A percentile compares a stretch with the other conserved stretches of the same genome.
Conservation (phyloP, 176 grass and related monocot genomes). For the Carex cristatella region DNA sequence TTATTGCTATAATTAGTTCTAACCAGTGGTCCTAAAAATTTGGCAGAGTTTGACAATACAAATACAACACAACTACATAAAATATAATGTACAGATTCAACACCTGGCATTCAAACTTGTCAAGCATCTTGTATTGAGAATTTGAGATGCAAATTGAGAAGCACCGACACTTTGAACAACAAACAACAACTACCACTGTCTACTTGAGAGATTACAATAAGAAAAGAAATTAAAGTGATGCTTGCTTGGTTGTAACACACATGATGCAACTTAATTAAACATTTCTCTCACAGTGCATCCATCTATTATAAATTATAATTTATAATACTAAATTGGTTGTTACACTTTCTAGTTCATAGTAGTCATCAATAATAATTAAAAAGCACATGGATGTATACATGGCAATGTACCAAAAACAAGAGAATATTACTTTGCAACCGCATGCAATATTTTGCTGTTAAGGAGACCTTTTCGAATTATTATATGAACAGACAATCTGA, state of each 20-base stretch:
- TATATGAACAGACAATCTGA: too few species aligned
- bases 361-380: not conserved
- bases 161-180: not conserved
- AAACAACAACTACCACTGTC: not conserved
- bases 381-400: constrained; percentile 1
- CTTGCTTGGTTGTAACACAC: not conserved
- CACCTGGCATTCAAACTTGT: not conserved
- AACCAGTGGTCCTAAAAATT: not conserved
- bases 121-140: not conserved
- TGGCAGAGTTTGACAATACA: not conserved
- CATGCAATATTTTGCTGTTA: not conserved
- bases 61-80: not conserved
- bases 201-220: not conserved
- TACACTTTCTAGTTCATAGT: constrained; percentile 10
- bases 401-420: not conserved
- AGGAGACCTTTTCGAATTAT: too few species aligned
- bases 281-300: not conserved
- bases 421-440: not conserved
- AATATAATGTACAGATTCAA: not conserved
- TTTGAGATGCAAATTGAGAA: not conserved
- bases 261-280: not conserved
- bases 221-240: not conserved
- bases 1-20: not conserved
- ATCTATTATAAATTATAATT: not conserved
- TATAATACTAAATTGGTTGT: not conserved